A percentile compares a stretch with the other conserved stretches of the same genome.
phyloP scores from a whole-genome alignment of 495 filamentous ascomycete species.

The Penicillium arizonense region DNA sequence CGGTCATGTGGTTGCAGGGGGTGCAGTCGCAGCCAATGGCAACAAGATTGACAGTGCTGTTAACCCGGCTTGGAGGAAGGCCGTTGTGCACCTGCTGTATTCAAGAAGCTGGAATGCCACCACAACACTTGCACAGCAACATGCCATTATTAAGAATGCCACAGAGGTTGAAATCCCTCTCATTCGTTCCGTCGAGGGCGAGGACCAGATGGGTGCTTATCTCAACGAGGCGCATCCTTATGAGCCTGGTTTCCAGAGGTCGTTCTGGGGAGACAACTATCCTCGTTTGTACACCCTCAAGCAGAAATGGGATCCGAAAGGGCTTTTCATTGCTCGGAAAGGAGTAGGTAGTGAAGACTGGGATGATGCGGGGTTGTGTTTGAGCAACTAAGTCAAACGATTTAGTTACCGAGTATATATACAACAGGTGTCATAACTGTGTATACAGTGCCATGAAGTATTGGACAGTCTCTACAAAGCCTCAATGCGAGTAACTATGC shows the following conservation, averaged over 20 bases:
- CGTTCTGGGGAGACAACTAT: slow-evolving; percentile 53
- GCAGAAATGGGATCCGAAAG: slow-evolving; percentile 30
- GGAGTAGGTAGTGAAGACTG: slow-evolving; percentile 34
- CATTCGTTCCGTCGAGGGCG: slow-evolving; percentile 38
- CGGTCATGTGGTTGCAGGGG: slow-evolving; percentile 32
- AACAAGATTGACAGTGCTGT: slow-evolving; percentile 30
- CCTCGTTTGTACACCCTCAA: slow-evolving; percentile 41
- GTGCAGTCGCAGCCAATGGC: slow-evolving; percentile 25
- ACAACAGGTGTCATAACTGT: no score
- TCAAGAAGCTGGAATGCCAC: slow-evolving; percentile 12
- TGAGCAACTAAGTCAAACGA: neutral
- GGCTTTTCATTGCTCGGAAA: slow-evolving; percentile 27
- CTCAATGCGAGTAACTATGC: no score
- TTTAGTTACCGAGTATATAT: no score
- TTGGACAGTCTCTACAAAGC: no score
- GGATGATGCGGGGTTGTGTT: slow-evolving; percentile 31
- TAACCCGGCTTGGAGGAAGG: slow-evolving; percentile 39
- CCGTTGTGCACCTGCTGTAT: slow-evolving; percentile 26
- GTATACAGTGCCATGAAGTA: no score
- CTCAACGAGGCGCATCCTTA: slow-evolving; percentile 50
- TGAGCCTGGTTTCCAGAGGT: slow-evolving; percentile 43
- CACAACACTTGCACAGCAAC: slow-evolving; percentile 23
- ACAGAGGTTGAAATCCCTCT: slow-evolving; percentile 38
- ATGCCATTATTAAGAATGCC: slow-evolving; percentile 35
- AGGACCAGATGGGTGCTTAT: slow-evolving; percentile 40